Base-by-base conservation (phyloP, 257 asterid genomes). In the Nicotiana knightiana region DNA sequence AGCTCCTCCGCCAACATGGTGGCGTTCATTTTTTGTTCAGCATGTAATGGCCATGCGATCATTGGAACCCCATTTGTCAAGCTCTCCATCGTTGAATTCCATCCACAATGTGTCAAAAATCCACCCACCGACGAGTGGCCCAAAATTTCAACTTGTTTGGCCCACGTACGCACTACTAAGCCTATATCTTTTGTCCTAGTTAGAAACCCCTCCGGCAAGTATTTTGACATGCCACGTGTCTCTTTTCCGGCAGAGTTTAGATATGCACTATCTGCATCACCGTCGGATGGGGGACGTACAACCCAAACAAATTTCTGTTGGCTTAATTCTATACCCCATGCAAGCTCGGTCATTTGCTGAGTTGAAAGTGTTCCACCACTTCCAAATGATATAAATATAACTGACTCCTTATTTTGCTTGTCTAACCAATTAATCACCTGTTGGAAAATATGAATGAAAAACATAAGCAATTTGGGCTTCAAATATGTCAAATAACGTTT, bases 291-390 rank as follows among this genome's bases (percentile, higher is more conserved):
- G 1, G 77, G 58, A 70, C 77, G 77, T 21, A 39, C 28, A 6
- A 70, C 77, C 77, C 58, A 70, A n/a, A 70, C 6, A 39, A 70
- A 70, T 43, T 39, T 70, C 24, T 82, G 85, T 15, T 13, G 61
- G 58, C 82, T 75, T 46, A 57, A 16, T 64, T 75, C 77, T 3
- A 82, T 59, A 11, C 84, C 84, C 43, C 75, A 82, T 4, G 84
- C 84, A 15, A 82, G 81, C 71, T 75, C 85, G 6, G n/a, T 18
- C 4, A 61, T 76, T 63, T 82, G 82, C 13, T 82, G 26, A 7
- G 67, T 17, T 3, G 81, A 58, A 0, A 82, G 76, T 0, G 28
- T 5, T 39, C 81, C 84, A 58, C 81, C 84, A 57, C 84, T 82
- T 33, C 83, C 83, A 30, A 80, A 80, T 8, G 77, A 80, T 33